Evolutionary conservation across 345 rosid species (phyloP).

Genomic region (Trapa incisa): DNA sequence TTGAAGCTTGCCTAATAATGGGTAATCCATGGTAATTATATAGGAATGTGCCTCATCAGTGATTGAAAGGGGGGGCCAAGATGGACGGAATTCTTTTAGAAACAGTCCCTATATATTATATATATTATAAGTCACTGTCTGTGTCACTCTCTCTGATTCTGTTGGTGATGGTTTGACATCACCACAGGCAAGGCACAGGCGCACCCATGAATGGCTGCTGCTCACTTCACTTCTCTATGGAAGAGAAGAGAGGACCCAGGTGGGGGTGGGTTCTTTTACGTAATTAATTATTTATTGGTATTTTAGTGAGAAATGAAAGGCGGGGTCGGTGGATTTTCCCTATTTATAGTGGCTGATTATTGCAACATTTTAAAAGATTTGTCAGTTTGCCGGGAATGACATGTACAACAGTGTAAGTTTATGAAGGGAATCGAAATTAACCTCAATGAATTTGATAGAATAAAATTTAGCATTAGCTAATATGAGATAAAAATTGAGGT

Average conservation of each 20-base stretch:
- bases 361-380: not conserved
- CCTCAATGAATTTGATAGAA: too few species aligned
- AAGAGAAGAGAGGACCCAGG: not conserved
- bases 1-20: too few species aligned
- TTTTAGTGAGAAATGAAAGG: too few species aligned
- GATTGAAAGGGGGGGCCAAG: not conserved
- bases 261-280: too few species aligned
- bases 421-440: too few species aligned
- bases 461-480: too few species aligned
- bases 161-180: not conserved
- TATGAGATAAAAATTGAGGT: too few species aligned
- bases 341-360: not conserved
- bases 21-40: too few species aligned
- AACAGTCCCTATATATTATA: not conserved
- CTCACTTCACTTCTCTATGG: not conserved
- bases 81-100: not conserved
- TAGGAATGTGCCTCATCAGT: not conserved
- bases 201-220: not conserved
- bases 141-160: too few species aligned
- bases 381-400: too few species aligned
- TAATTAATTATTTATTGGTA: too few species aligned
- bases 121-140: not conserved
- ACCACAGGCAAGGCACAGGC: not conserved
- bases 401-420: too few species aligned
- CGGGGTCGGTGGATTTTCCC: not conserved